Percentiles rank a stretch among this genome's conserved stretches.
Conservation (phyloP, 805 yeast species). For the Nakazawaea anatomiae region DNA sequence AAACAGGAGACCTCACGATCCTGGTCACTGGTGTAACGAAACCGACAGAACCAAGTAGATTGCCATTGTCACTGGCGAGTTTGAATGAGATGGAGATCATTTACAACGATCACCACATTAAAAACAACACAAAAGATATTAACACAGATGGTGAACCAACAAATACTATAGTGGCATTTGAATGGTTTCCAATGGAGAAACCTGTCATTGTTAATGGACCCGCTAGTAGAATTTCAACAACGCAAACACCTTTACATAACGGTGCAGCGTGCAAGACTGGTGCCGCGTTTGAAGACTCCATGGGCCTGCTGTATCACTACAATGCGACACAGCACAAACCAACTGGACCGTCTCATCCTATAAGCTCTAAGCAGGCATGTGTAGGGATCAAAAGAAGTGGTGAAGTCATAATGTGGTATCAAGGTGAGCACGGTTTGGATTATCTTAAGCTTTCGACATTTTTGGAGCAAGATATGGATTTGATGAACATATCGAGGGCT, state of each 20-base stretch:
- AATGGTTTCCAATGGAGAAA: constrained; percentile 75
- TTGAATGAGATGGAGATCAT: constrained; percentile 37
- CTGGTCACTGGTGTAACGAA: constrained; percentile 43
- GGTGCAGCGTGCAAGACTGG: constrained; percentile 31
- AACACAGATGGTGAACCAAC: constrained; percentile 18
- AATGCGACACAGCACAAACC: constrained; percentile 55
- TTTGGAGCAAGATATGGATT: constrained; percentile 21
- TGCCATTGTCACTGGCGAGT: constrained; percentile 31
- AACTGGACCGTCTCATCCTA: constrained; percentile 62
- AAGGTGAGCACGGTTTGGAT: constrained; percentile 56
- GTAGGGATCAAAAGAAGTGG: constrained; percentile 63
- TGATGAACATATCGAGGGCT: constrained; percentile 25
- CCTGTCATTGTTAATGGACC: constrained; percentile 56
- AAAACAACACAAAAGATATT: background rate
- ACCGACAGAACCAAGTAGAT: constrained; percentile 19
- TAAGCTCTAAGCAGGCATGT: constrained; percentile 63
- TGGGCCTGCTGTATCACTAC: constrained; percentile 38
- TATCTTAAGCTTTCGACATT: constrained; percentile 33
- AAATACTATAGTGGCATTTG: constrained; percentile 40
- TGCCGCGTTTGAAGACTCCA: constrained; percentile 27
- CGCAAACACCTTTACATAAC: constrained; percentile 18
- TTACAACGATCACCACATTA: constrained; percentile 32
- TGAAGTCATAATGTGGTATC: constrained; percentile 52
- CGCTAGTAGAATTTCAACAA: constrained; percentile 32
- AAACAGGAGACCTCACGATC: constrained; percentile 58